Base-by-base conservation (phyloP, 225 moss, liverwort and hornwort species). In the Sphagnum tenellum region DNA sequence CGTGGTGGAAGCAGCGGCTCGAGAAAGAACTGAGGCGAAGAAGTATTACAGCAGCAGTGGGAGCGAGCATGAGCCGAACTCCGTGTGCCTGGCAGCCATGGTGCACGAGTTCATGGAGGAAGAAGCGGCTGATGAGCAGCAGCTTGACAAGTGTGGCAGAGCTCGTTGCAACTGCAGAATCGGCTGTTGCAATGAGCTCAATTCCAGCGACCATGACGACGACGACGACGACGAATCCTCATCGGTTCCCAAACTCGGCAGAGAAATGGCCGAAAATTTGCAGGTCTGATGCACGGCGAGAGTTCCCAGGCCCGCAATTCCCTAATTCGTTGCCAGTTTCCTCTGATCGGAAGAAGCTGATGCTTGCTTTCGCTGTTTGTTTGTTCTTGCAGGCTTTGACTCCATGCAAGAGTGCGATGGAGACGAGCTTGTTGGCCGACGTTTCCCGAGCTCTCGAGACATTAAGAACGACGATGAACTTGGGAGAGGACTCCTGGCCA, bases 61-160 rank as follows among this genome's bases (percentile, higher is more conserved):
- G 4, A 94, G 90, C 70, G 90, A 94, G 79, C 94, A 94, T 62
- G 89, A 85, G 77, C 68, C 86, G 2, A 89, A 80, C 76, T 90
- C 94, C 1, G 79, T 90, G 4, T 90, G 94, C 64, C 71, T 90
- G 12, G 90, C 90, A 2, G 88, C 88, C 12, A 94, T 94, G 90
- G 94, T 90, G 2, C 79, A 79, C 46, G 90, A 87, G 47, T 89
- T 89, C 54, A 76, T 94, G 55, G 88, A 89, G 46, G 78, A 88
- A 8, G 82, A 85, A 59, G 12, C 53, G 0, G 64, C 29, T 29
- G 29, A 29, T 29, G 29, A 29, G 1, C 29, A 67, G 9, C 70
- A 73, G 11, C 53, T 64, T 12, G 69, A 78, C 49, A 85, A 77
- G 60, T 85, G 83, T 7, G 83, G 83, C 6, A 79, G 90, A 9